phyloP scores from a whole-genome alignment of 768 basidiomycete genomes.

The Melanogaster broomeanus region DNA sequence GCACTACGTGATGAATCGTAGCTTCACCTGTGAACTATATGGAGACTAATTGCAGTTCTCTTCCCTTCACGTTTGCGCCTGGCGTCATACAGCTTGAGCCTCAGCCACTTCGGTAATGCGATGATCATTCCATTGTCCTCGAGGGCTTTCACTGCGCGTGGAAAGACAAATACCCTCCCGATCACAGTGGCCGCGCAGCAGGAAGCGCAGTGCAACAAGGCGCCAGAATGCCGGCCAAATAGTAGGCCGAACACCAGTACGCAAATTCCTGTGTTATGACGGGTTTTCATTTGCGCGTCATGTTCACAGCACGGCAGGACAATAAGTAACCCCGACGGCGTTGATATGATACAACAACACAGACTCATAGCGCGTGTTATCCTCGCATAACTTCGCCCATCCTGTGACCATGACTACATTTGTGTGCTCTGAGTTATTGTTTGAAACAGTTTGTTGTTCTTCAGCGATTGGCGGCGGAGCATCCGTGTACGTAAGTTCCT shows the following conservation, averaged over 20 bases:
- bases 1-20: not conserved
- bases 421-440: slow-evolving; percentile 11
- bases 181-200: too few relatives aligned
- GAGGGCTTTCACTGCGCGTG: too few relatives aligned
- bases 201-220: not conserved
- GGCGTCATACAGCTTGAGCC: not conserved
- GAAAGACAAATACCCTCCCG: too few relatives aligned
- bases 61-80: not conserved
- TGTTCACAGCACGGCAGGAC: not conserved
- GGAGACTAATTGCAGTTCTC: not conserved
- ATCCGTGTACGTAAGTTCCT: slow-evolving; percentile 24
- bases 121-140: too few relatives aligned
- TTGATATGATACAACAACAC: not conserved
- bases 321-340: not conserved
- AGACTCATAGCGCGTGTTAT: not conserved
- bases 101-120: not conserved
- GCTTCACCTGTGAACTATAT: not conserved
- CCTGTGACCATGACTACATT: not conserved
- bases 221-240: not conserved
- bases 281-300: not conserved
- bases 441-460: not conserved
- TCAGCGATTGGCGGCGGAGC: not conserved
- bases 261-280: not conserved
- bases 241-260: not conserved
- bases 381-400: not conserved